Evolutionary conservation across 208 protist species (phyloP).

Genomic region (Naegleria lovaniensis): DNA sequence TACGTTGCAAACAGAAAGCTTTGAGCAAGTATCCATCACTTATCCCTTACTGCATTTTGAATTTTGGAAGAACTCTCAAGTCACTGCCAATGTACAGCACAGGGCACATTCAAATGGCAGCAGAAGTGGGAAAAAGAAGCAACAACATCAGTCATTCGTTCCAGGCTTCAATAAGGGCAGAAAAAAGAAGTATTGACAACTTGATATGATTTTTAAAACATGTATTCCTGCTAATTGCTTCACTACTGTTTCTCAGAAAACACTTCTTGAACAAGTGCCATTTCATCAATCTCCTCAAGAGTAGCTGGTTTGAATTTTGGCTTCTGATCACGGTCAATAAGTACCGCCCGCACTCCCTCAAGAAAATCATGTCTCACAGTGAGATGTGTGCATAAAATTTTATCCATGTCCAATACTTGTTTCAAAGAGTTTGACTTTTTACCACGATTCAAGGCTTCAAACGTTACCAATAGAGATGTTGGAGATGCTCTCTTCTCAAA

Average conservation of each 20-base stretch:
- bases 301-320: background rate
- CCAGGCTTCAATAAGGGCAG: no score
- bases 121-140: no score
- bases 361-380: conserved; percentile 11
- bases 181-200: no score
- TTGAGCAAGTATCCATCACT: background rate
- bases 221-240: no score
- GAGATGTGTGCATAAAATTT: background rate
- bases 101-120: no score
- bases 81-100: no score
- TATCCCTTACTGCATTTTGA: background rate
- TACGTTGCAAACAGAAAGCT: background rate
- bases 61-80: background rate
- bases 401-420: background rate
- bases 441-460: background rate
- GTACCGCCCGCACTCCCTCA: conserved; percentile 6
- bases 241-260: no score
- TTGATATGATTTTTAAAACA: no score
- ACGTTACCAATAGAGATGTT: background rate
- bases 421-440: background rate
- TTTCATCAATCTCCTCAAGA: background rate
- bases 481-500: conserved; percentile 6
- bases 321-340: background rate
- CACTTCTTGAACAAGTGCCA: no score
- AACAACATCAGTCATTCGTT: no score